Percentiles rank a stretch among this genome's conserved stretches.
These are phyloP conservation scores for Kondoa subrosea DNA, from an alignment of 768 basidiomycete genomes.

Conservation along the genomic window DNA sequence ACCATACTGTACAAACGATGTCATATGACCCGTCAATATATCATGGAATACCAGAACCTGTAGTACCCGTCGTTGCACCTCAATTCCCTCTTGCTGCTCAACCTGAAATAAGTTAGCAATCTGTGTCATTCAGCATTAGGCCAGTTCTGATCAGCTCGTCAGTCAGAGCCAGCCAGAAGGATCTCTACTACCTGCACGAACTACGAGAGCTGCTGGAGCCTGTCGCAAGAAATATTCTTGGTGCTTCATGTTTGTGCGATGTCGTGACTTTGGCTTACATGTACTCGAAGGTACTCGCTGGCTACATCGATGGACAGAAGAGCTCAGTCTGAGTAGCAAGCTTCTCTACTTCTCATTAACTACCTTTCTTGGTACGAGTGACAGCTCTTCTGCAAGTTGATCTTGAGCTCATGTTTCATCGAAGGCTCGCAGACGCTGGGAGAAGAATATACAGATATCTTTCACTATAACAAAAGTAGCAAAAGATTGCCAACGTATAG, in stretches of 20 bases:
- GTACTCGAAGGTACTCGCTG: slow-evolving; percentile 22
- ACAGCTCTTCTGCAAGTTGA: neutral
- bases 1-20: too few relatives aligned
- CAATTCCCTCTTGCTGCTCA: slow-evolving; percentile 26
- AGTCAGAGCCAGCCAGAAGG: slow-evolving; percentile 30
- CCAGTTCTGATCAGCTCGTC: neutral
- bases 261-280: too few relatives aligned
- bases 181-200: slow-evolving; percentile 27
- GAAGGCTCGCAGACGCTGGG: slow-evolving; percentile 28
- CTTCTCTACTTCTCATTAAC: slow-evolving; percentile 28
- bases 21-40: neutral
- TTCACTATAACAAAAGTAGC: slow-evolving; percentile 21
- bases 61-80: slow-evolving; percentile 9
- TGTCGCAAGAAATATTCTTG: slow-evolving; percentile 19
- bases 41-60: neutral
- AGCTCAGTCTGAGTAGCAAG: slow-evolving; percentile 22
- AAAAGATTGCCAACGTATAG: slow-evolving; percentile 17
- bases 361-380: slow-evolving; percentile 22
- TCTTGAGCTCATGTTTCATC: neutral
- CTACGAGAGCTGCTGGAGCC: slow-evolving; percentile 26
- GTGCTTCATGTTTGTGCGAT: neutral
- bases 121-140: neutral
- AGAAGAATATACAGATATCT: slow-evolving; percentile 28
- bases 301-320: slow-evolving; percentile 24
- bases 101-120: slow-evolving; percentile 27